Percentiles rank a stretch among this genome's conserved stretches.
Evolutionary conservation across 2,329 filamentous ascomycete genomes (phyloP).

Genomic region (Incumbomyces delicatus): DNA sequence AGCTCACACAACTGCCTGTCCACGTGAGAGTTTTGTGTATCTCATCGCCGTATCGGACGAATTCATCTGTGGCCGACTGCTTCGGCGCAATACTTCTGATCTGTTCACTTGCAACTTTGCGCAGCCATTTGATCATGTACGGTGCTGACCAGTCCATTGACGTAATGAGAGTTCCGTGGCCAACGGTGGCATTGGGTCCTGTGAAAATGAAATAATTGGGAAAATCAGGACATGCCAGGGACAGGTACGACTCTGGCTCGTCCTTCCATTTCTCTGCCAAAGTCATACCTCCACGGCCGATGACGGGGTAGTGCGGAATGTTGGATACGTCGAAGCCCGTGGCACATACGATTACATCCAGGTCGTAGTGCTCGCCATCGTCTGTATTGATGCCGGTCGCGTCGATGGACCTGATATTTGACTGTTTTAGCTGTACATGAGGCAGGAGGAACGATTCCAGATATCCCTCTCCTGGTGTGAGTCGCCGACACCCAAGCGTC

Average conservation of each 20-base stretch:
- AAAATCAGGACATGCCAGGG: slow-evolving; percentile 17
- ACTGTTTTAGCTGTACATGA: slow-evolving; percentile 30
- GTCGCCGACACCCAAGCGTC: slow-evolving; percentile 17
- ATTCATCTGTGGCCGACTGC: slow-evolving; percentile 38
- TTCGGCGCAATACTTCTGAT: slow-evolving; percentile 30
- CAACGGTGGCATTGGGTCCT: slow-evolving; percentile 22
- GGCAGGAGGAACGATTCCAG: slow-evolving; percentile 19
- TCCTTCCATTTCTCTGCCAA: slow-evolving; percentile 24
- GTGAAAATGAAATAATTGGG: slow-evolving; percentile 28
- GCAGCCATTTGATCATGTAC: slow-evolving; percentile 24
- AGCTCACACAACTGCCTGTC: slow-evolving; percentile 27
- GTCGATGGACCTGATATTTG: slow-evolving; percentile 34
- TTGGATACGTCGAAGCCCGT: slow-evolving; percentile 37
- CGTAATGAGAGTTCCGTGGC: slow-evolving; percentile 22
- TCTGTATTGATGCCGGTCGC: slow-evolving; percentile 32
- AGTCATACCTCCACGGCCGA: slow-evolving; percentile 22
- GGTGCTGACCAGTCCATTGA: slow-evolving; percentile 20
- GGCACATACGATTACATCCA: slow-evolving; percentile 34
- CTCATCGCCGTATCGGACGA: slow-evolving; percentile 37
- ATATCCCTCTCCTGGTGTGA: slow-evolving; percentile 21
- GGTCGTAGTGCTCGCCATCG: slow-evolving; percentile 30
- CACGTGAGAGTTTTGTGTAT: slow-evolving; percentile 41
- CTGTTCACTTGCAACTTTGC: slow-evolving; percentile 25
- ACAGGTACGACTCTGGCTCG: slow-evolving; percentile 23
- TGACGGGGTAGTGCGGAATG: slow-evolving; percentile 26